These are phyloP conservation scores for Epichloe sp. DNA, from an alignment of 2,329 filamentous ascomycete species.

Conservation along the genomic window DNA sequence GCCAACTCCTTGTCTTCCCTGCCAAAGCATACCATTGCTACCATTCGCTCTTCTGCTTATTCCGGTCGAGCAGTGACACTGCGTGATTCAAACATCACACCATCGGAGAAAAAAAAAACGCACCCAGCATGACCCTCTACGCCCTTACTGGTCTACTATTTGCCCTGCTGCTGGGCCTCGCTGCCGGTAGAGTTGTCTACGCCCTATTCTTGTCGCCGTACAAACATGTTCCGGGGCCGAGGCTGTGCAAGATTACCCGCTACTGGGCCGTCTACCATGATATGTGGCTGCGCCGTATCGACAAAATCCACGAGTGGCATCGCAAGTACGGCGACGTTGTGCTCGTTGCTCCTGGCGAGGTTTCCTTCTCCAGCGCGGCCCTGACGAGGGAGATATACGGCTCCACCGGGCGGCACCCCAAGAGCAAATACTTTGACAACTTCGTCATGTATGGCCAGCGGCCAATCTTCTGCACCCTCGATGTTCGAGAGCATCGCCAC, in stretches of 20 bases:
- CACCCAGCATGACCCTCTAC: background rate
- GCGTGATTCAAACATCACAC: background rate
- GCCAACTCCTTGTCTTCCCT: too few relatives aligned
- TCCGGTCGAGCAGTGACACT: background rate
- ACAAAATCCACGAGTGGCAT: slow-evolving; percentile 4
- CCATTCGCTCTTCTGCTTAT: too few relatives aligned
- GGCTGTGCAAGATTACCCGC: slow-evolving; percentile 3
- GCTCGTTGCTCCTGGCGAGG: slow-evolving; percentile 3
- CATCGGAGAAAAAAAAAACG: background rate
- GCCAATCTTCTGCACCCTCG: slow-evolving; percentile 2
- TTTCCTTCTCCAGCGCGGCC: slow-evolving; percentile 2
- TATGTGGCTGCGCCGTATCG: background rate
- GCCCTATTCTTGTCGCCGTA: slow-evolving; percentile 2
- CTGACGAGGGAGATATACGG: slow-evolving; percentile 4
- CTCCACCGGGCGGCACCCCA: slow-evolving; percentile 4
- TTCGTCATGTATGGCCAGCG: slow-evolving; percentile 3
- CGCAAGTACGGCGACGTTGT: slow-evolving; percentile 3
- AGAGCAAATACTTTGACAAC: slow-evolving; percentile 4
- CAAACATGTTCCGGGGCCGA: slow-evolving; percentile 1
- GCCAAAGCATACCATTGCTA: too few relatives aligned
- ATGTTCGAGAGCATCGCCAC: slow-evolving; percentile 3
- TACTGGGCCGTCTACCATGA: slow-evolving; percentile 4
- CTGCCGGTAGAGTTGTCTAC: background rate
- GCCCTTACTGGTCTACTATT: background rate
- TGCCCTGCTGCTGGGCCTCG: background rate